phyloP scores from a whole-genome alignment of 768 basidiomycete species.

The Chalciporus piperatus region DNA sequence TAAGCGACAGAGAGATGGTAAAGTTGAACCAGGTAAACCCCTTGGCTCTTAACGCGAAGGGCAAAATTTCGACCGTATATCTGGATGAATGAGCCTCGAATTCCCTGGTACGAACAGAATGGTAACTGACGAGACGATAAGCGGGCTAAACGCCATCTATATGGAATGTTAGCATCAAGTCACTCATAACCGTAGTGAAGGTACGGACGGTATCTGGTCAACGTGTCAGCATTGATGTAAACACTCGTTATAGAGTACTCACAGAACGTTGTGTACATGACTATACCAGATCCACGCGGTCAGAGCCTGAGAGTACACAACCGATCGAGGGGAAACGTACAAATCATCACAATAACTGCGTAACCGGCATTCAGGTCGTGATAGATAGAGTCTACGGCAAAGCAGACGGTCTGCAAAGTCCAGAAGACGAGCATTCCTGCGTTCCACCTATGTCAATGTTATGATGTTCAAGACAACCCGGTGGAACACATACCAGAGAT shows the following conservation, averaged over 20 bases:
- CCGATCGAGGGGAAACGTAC: slow-evolving; percentile 17
- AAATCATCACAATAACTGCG: slow-evolving; percentile 46
- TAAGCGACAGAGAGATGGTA: slow-evolving; percentile 34
- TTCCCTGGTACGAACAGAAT: not conserved
- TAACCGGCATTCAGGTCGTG: slow-evolving; percentile 32
- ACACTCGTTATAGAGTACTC: slow-evolving; percentile 7
- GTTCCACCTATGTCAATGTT: slow-evolving; percentile 29
- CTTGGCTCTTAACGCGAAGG: slow-evolving; percentile 38
- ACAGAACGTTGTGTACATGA: slow-evolving; percentile 39
- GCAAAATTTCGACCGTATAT: slow-evolving; percentile 42
- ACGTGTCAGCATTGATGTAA: not conserved
- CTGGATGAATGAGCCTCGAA: slow-evolving; percentile 3
- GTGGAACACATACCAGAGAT: slow-evolving; percentile 35
- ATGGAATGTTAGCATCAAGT: not conserved
- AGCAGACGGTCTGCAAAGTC: slow-evolving; percentile 36
- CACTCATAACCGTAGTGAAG: not conserved
- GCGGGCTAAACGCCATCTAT: slow-evolving; percentile 38
- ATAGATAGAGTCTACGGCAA: slow-evolving; percentile 22
- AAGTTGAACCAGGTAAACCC: slow-evolving; percentile 38
- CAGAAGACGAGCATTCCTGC: slow-evolving; percentile 39
- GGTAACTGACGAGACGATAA: slow-evolving; percentile 30
- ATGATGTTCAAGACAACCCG: slow-evolving; percentile 14
- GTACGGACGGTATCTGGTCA: slow-evolving; percentile 29
- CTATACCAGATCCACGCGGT: slow-evolving; percentile 10
- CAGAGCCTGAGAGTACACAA: not conserved